Base-by-base conservation (phyloP, 176 grass and related monocot genomes). In the Zoysia japonica region DNA sequence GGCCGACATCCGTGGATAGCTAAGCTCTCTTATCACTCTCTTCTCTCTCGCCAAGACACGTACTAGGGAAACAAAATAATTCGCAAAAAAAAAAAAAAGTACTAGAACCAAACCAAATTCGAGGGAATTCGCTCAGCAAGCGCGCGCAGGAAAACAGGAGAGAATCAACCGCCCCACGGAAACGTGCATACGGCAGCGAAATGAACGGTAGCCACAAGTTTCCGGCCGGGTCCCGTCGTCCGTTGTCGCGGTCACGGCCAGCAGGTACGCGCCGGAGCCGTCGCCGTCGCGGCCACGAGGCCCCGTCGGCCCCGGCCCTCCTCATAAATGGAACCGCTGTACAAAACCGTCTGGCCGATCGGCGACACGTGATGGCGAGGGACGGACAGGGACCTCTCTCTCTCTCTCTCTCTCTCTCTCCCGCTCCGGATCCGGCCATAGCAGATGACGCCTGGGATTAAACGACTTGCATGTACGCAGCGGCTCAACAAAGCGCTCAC, bases 131-230 rank as follows among this genome's bases (percentile, higher is more conserved):
- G 28, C 28, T 28, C 28, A 28, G 28, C 28, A 28, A 28, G 28
- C 28, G 28, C 28, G 28, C 28, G 28, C 28, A 28, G 47, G 47
- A 49, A 49, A 9, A 49, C 47, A 9, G 50, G 13, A 13, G 1
- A 64, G 61, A 38, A 64, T 64, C 61, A 39, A 38, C 35, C 61
- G 61, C 35, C 61, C 42, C 42, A 6, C 59, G 59, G 59, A 61
- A 61, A 16, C 38, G 17, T 74, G 52, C 71, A 43, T 43, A 74
- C 38, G 16, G 49, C 65, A 19, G 14, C 36, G 3, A 41, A 16
- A 61, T 61, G 61, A 61, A 61, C 71, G 36, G 79, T 57, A 65
- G 69, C 79, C 79, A 82, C 79, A 73, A 63, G 68, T 42, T 6
- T 48, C 0, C 5, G 4, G 53, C 1, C 54, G 20, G 57, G 65